Evolutionary conservation across 768 basidiomycete species (phyloP), one percentile per base, ranked within the genome.

Genomic region (Russula ochroleuca): DNA sequence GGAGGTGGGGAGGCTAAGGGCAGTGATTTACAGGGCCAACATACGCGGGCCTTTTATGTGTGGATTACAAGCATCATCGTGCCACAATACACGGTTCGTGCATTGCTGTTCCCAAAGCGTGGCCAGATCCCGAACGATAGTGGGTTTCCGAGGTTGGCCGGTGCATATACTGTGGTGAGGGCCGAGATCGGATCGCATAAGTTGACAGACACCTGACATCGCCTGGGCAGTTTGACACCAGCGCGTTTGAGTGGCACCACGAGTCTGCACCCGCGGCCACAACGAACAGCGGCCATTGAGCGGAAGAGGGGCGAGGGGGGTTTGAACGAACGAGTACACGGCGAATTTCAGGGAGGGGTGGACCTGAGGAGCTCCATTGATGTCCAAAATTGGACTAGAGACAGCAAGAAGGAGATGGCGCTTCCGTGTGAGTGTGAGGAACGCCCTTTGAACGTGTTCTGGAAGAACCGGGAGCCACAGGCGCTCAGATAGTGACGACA

Each of bases 141-240:
- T 2, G 33, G 53, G 40, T 19, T 59, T 59, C n/a, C 43, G 43
- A 19, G 9, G 43, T 43, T 35, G 57, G 19, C 21, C 25, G n/a
- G n/a, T 37, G 45, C 21, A 17, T 17, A 28, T 2, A 5, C n/a
- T 25, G 40, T 17, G 21, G 25, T 49, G 48, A 11, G 19, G 7
- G 54, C 49, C 31, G 59, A 45, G 59, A 41, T 31, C 38, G 33
- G 25, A 37, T 59, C 51, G 57, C 37, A 50, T 19, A 40, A 14
- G 33, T 41, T 61, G n/a, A n/a, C n/a, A n/a, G 58, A 61, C 63
- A 60, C 38, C 59, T 61, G 59, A 41, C 63, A 52, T 35, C 11
- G 23, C 5, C n/a, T 45, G 7, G 38, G 49, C 13, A 28, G 10
- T 49, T 60, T 48, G 37, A 48, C 17, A 35, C 37, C 37, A 54